A percentile compares a stretch with the other conserved stretches of the same genome.
Evolutionary conservation across 164 flowering plant species (phyloP).

Genomic region (Aristolochia californica): DNA sequence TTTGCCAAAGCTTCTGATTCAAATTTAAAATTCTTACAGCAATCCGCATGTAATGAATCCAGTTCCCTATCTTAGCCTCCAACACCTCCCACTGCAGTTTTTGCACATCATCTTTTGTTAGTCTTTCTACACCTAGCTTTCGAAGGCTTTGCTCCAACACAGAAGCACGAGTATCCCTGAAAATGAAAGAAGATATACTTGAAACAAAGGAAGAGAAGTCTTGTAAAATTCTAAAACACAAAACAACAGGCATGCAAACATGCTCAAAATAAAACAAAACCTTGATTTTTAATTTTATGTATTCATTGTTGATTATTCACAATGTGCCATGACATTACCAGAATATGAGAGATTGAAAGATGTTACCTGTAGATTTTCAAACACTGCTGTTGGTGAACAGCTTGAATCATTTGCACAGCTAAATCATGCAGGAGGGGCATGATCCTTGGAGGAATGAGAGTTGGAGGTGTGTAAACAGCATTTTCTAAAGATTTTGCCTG

Average conservation of each 20-base stretch:
- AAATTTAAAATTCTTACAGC: constrained; percentile 40
- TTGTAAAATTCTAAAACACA: no score
- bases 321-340: no score
- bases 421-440: constrained; percentile 79
- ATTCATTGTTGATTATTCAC: no score
- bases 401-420: constrained; percentile 75
- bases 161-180: constrained; percentile 73
- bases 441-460: constrained; percentile 83
- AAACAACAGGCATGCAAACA: neutral
- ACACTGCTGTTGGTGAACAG: constrained; percentile 69
- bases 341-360: no score
- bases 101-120: constrained; percentile 87
- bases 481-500: constrained; percentile 33
- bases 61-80: constrained; percentile 88
- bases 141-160: constrained; percentile 74
- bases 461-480: constrained; percentile 63
- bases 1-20: no score
- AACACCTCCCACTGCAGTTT: constrained; percentile 96
- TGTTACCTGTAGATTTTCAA: constrained; percentile 59
- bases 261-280: neutral
- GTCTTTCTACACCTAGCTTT: constrained; percentile 85
- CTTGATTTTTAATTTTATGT: no score
- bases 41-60: constrained; percentile 88
- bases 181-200: neutral
- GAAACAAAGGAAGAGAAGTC: neutral